A percentile compares a stretch with the other conserved stretches of the same genome.
Evolutionary conservation across 495 filamentous ascomycete species (phyloP).

Genomic region (Aspergillus leporis): DNA sequence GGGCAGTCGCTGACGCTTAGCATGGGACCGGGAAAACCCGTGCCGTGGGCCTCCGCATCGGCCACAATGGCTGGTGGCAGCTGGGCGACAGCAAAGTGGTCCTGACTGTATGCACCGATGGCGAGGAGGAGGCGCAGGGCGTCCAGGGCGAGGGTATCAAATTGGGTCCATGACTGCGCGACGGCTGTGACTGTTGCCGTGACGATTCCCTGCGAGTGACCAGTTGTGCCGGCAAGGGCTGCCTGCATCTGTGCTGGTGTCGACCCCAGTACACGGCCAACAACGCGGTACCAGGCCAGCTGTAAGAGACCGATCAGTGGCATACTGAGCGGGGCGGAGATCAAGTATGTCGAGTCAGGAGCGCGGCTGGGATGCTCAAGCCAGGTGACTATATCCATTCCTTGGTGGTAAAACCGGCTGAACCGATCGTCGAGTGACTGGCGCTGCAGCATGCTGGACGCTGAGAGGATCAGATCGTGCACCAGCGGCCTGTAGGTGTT

Average conservation of each 20-base stretch:
- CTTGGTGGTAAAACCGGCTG: neutral
- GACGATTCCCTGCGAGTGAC: constrained; percentile 36
- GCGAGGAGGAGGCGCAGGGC: constrained; percentile 11
- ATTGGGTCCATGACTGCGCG: constrained; percentile 30
- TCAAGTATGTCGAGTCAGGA: constrained; percentile 21
- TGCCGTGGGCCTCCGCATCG: neutral
- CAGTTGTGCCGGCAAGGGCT: constrained; percentile 25
- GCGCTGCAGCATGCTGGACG: neutral
- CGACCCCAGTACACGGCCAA: constrained; percentile 24
- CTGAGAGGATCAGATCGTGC: constrained; percentile 8
- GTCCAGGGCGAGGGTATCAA: constrained; percentile 19
- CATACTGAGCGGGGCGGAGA: constrained; percentile 33
- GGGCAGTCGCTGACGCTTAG: neutral
- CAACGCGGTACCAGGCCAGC: constrained; percentile 31
- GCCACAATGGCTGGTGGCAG: neutral
- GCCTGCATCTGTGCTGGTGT: constrained; percentile 27
- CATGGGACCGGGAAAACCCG: neutral
- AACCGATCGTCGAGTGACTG: neutral
- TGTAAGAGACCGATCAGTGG: constrained; percentile 30
- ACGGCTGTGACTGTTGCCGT: constrained; percentile 25
- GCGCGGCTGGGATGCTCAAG: constrained; percentile 14
- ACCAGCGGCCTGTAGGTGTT: constrained; percentile 25
- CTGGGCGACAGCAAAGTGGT: neutral
- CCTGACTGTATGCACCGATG: neutral
- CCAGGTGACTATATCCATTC: constrained; percentile 24